These are phyloP conservation scores for Coix lacrymajobi DNA, from an alignment of 176 grass and related monocot genomes.

Conservation along the genomic window DNA sequence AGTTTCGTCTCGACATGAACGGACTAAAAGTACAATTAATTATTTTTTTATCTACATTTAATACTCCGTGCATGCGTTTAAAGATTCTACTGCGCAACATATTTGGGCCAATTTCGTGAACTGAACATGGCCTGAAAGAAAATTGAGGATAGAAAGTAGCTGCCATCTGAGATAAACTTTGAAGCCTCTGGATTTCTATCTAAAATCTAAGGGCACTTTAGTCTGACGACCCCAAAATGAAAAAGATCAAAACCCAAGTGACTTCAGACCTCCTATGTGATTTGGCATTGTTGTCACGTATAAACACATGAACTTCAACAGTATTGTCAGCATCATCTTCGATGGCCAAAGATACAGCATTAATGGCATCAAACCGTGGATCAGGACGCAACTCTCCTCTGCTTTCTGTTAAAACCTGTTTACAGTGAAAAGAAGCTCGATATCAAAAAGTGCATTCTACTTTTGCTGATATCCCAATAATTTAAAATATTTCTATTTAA, in stretches of 20 bases:
- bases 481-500: neutral
- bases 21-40: too few species aligned
- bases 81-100: too few species aligned
- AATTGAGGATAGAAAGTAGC: neutral
- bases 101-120: too few species aligned
- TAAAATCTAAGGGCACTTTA: neutral
- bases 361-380: slow-evolving; percentile 81
- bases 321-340: slow-evolving; percentile 51
- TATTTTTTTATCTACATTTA: too few species aligned
- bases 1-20: too few species aligned
- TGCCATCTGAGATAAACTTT: neutral
- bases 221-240: neutral
- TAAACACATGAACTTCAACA: slow-evolving; percentile 54
- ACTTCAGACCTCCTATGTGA: slow-evolving; percentile 45
- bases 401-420: slow-evolving; percentile 77
- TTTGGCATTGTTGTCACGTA: slow-evolving; percentile 46
- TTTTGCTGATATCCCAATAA: neutral
- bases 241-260: neutral
- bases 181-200: neutral
- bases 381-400: slow-evolving; percentile 76
- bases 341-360: slow-evolving; percentile 65
- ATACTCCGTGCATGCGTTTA: too few species aligned
- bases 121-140: too few species aligned
- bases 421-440: slow-evolving; percentile 30
- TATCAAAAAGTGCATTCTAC: slow-evolving; percentile 25